Base-by-base conservation (phyloP, 495 filamentous ascomycete species). In the Tuber microsphaerosporum region DNA sequence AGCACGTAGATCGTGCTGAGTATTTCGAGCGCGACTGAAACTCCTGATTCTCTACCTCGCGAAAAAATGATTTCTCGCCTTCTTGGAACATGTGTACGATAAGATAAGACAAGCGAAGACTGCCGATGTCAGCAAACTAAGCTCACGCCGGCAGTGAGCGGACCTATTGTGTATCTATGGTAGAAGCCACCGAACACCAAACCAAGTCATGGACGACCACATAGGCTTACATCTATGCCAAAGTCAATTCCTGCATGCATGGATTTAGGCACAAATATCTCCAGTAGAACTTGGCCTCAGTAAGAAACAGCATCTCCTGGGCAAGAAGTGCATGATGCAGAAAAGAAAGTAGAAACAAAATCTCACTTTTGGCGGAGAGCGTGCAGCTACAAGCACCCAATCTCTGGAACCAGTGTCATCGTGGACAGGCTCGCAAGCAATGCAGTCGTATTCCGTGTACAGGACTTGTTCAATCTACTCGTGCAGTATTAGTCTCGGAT, bases 21-120 rank as follows among this genome's bases (percentile, higher is more conserved):
- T 6, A 34, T 9, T 34, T 26, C 14, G 26, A 34, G 56, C 14
- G 56, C 26, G 56, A 65, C 56, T 2, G 26, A 34, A 65, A 65
- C 56, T 34, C 26, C 14, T 65, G 0, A 34, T 17, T 17, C 56
- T 34, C 26, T 65, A 65, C 34, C 26, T 17, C 56, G 56, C 26
- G 31, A 65, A 65, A 65, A 65, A 65, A 4, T 65, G 56, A 65
- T 19, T 34, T 31, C 56, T 34, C 56, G 56, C 56, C 56, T 34
- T 34, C 56, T 16, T 8, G 26, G 56, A 65, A 65, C 14, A 65
- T 34, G 17, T 17, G 26, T 17, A 34, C 6, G 56, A 65, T 65
- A 65, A 65, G 56, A 65, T 65, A 65, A 65, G 56, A 26, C 56
- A 34, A 31, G 56, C 56, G 56, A 65, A 34, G 26, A 65, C 56